Percentiles rank a stretch among this genome's conserved stretches.
phyloP scores from a whole-genome alignment of 2,329 filamentous ascomycete genomes.

The Fusarium paranaense region DNA sequence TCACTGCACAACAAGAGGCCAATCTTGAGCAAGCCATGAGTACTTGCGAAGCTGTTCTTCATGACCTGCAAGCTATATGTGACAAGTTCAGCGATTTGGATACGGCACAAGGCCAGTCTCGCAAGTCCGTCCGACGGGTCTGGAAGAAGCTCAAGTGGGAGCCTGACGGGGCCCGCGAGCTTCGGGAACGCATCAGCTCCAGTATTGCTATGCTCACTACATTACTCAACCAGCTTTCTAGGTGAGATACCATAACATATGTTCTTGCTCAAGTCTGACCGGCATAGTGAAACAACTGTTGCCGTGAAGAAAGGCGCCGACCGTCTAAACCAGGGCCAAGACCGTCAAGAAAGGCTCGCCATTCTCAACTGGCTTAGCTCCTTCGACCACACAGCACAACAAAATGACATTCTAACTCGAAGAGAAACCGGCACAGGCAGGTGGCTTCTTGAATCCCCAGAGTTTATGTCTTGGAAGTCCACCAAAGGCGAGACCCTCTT shows the following conservation, averaged over 20 bases:
- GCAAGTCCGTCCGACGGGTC: neutral
- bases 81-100: neutral
- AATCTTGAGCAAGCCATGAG: fast-evolving
- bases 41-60: neutral
- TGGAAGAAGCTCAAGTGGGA: neutral
- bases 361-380: neutral
- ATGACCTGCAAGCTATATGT: neutral
- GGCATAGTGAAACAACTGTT: neutral
- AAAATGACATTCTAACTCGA: fast-evolving
- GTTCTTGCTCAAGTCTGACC: too few species aligned
- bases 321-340: fast-evolving
- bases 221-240: fast-evolving
- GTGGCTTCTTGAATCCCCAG: neutral
- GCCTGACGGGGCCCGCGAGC: fast-evolving
- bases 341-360: neutral
- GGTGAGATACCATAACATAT: too few species aligned
- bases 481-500: constrained; percentile 52
- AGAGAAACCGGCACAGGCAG: fast-evolving
- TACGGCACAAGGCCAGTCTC: fast-evolving
- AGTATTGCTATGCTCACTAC: fast-evolving
- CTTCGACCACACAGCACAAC: fast-evolving
- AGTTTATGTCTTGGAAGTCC: neutral
- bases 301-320: neutral
- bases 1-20: neutral
- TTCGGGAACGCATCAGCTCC: fast-evolving